phyloP scores from a whole-genome alignment of 495 filamentous ascomycete species.

The Penicillium dipodomyicola region DNA sequence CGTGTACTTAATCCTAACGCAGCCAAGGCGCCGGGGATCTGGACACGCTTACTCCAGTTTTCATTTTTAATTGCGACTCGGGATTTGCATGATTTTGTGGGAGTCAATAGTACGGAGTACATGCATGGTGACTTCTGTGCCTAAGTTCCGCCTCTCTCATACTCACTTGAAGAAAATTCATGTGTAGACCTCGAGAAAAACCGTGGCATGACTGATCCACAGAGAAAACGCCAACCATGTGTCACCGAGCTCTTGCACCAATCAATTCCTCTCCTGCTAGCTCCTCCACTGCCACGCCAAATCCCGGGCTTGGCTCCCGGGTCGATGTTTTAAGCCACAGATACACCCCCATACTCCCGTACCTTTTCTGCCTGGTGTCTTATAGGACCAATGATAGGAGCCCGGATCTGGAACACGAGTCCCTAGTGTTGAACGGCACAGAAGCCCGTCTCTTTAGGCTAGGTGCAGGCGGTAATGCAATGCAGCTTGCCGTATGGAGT shows the following conservation, averaged over 20 bases:
- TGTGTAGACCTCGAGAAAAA: neutral
- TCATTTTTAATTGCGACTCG: neutral
- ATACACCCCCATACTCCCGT: neutral
- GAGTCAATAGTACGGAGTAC: neutral
- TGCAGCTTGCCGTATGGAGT: slow-evolving; percentile 28
- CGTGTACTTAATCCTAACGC: slow-evolving; percentile 6
- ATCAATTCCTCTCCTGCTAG: neutral
- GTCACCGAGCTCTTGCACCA: slow-evolving; percentile 16
- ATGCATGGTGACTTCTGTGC: neutral
- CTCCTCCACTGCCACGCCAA: slow-evolving; percentile 3
- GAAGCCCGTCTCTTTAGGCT: slow-evolving; percentile 19
- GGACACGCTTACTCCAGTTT: neutral
- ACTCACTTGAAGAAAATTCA: neutral
- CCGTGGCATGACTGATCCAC: slow-evolving; percentile 4
- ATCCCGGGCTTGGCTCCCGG: slow-evolving; percentile 10
- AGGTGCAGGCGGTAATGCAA: slow-evolving; percentile 28
- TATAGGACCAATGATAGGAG: slow-evolving; percentile 4
- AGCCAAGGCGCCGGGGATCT: slow-evolving; percentile 12
- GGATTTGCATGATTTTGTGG: neutral
- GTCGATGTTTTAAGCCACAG: neutral
- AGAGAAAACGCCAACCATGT: slow-evolving; percentile 16
- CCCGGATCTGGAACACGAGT: neutral
- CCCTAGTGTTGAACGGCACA: slow-evolving; percentile 1
- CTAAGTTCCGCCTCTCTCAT: neutral
- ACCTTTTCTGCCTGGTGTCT: neutral